phyloP scores from a whole-genome alignment of 2,329 filamentous ascomycete species.

The Gliomastix tumulicola region DNA sequence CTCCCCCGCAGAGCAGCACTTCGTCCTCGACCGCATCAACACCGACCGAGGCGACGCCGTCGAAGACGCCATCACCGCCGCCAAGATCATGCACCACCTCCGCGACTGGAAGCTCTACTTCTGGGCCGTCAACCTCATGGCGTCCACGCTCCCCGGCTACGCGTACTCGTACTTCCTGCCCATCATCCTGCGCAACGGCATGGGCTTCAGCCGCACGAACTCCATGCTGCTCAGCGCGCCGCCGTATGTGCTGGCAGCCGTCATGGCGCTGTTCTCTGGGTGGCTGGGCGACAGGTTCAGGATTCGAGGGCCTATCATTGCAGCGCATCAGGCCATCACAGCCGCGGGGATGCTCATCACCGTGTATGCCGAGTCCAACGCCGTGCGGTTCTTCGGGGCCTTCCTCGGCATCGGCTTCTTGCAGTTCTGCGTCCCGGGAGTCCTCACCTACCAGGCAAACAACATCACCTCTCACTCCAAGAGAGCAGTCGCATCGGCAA shows the following conservation, averaged over 20 bases:
- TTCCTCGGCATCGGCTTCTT: neutral
- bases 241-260: slow-evolving; percentile 12
- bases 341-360: neutral
- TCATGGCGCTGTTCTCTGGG: slow-evolving; percentile 9
- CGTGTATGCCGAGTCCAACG: neutral
- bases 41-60: slow-evolving; percentile 9
- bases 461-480: neutral
- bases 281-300: slow-evolving; percentile 12
- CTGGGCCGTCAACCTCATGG: slow-evolving; percentile 8
- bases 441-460: neutral
- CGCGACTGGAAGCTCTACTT: slow-evolving; percentile 7
- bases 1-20: slow-evolving; percentile 3
- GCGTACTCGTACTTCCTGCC: slow-evolving; percentile 13
- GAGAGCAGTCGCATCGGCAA: neutral
- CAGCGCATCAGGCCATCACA: neutral
- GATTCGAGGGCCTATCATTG: slow-evolving; percentile 11
- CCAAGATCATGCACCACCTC: slow-evolving; percentile 3
- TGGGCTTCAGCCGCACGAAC: slow-evolving; percentile 9
- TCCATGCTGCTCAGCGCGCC: slow-evolving; percentile 13
- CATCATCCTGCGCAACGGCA: slow-evolving; percentile 10
- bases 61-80: slow-evolving; percentile 4
- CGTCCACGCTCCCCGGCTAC: slow-evolving; percentile 8
- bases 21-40: slow-evolving; percentile 8
- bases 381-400: neutral
- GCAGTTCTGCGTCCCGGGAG: neutral